Evolutionary conservation across 2,329 filamentous ascomycete genomes (phyloP), one percentile per base, ranked within the genome.

Genomic region (Sporothrix euskadiensis): DNA sequence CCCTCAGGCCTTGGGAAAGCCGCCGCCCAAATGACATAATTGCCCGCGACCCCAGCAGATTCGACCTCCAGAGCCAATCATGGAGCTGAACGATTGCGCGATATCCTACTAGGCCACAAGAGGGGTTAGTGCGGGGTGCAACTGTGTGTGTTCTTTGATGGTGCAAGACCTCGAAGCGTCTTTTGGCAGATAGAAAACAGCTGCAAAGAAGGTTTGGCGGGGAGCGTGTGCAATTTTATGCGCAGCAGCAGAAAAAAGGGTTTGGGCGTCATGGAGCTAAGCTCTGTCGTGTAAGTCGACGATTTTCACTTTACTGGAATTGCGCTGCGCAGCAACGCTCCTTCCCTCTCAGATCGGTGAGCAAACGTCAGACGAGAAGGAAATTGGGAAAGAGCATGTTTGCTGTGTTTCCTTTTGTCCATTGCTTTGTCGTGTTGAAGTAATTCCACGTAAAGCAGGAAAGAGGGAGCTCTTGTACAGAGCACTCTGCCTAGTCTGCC

Each of bases 21-120:
- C 71, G 73, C 59, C 19, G 66, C 30, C 59, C 47, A 75, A 73
- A 76, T 76, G 74, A 74, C 75, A 75, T 75, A 73, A 76, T 76
- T 68, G 63, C 56, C 69, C 69, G 47, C 26, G 19, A 26, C 56
- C 56, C 69, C 69, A 65, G 71, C 39, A 6, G 54, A 49, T 19
- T 47, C 9, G 3, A 16, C 14, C 7, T 14, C 8, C 26, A 35
- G 57, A 32, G 70, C 76, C 75, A 77, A 77, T 77, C 59, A 65
- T 4, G 7, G n/a, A 5, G 7, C n/a, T 9, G 10, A 16, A 19
- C 32, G 74, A 77, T 77, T 76, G 76, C 76, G 76, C 76, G 75
- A 77, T 77, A 66, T n/a, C 0, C 56, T 41, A n/a, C 76, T 76
- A 77, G 49, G 9, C 74, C 68, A 2, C 4, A 71, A 44, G 6